phyloP scores from a whole-genome alignment of 371 early-diverging fungal species.

The Blakeslea trispora region DNA sequence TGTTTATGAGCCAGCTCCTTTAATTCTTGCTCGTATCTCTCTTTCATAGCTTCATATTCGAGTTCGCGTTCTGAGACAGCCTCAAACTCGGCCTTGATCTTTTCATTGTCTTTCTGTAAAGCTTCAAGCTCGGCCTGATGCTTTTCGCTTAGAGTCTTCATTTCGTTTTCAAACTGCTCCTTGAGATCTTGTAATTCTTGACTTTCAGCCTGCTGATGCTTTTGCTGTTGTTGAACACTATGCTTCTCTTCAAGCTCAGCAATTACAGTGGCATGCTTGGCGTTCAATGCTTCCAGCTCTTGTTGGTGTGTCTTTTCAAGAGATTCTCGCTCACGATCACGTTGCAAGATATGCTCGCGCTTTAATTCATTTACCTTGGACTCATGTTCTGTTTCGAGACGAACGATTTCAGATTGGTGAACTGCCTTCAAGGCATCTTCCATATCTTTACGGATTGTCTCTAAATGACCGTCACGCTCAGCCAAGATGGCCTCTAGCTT shows the following conservation, averaged over 20 bases:
- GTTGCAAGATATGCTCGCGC: slow-evolving; percentile 22
- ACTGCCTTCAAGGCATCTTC: slow-evolving; percentile 31
- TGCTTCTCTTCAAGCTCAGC: slow-evolving; percentile 13
- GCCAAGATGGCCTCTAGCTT: slow-evolving; percentile 22
- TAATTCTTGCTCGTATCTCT: background rate
- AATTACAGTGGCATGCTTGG: slow-evolving; percentile 11
- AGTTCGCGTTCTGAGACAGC: background rate
- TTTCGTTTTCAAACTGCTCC: background rate
- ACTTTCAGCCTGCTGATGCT: background rate
- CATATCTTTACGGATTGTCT: slow-evolving; percentile 37
- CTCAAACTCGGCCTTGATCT: slow-evolving; percentile 1
- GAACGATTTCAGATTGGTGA: slow-evolving; percentile 24
- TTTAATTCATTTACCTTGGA: slow-evolving; percentile 27
- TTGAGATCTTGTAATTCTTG: slow-evolving; percentile 5
- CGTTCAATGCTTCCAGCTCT: slow-evolving; percentile 15
- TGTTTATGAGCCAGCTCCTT: background rate
- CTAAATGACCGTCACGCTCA: slow-evolving; percentile 30
- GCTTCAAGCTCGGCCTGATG: slow-evolving; percentile 5
- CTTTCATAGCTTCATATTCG: background rate
- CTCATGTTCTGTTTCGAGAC: slow-evolving; percentile 21
- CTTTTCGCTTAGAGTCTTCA: slow-evolving; percentile 4
- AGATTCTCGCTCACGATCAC: slow-evolving; percentile 24
- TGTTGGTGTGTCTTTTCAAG: slow-evolving; percentile 17
- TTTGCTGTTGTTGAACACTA: slow-evolving; percentile 1
- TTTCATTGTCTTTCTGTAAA: background rate